Evolutionary conservation across 805 yeast genomes (phyloP).

Genomic region (Saturnispora silvae): DNA sequence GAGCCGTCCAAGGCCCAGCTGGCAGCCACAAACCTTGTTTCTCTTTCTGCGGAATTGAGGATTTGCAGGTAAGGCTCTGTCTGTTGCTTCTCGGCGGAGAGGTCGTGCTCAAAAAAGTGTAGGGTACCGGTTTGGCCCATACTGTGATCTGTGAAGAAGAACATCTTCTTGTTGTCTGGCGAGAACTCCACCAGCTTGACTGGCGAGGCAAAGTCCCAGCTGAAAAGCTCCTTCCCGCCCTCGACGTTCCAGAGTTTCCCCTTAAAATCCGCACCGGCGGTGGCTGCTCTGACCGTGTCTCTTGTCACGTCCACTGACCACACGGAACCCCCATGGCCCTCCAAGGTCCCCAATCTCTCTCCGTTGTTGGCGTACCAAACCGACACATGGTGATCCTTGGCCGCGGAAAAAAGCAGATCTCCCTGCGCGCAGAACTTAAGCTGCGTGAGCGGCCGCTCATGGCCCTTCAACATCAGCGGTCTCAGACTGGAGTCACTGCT

Average conservation of each 20-base stretch:
- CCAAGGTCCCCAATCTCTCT: conserved; percentile 89
- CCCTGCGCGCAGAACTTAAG: conserved; percentile 94
- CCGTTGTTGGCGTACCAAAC: conserved; percentile 95
- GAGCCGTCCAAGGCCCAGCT: conserved; percentile 75
- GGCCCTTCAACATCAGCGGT: conserved; percentile 76
- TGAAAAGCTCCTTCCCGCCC: conserved; percentile 64
- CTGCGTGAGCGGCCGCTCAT: conserved; percentile 95
- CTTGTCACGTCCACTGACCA: conserved; percentile 86
- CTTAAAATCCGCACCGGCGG: conserved; percentile 87
- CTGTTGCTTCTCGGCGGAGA: conserved; percentile 34
- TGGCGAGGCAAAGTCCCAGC: conserved; percentile 74
- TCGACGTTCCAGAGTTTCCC: conserved; percentile 76
- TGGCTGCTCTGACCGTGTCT: conserved; percentile 56
- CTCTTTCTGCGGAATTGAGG: conserved; percentile 38
- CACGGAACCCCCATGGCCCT: conserved; percentile 85
- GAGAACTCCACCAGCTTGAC: conserved; percentile 83
- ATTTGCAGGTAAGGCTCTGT: conserved; percentile 51
- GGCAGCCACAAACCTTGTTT: conserved; percentile 59
- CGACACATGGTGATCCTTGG: conserved; percentile 82
- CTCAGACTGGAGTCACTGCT: conserved; percentile 35
- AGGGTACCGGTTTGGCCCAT: conserved; percentile 84
- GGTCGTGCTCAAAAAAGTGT: conserved; percentile 51
- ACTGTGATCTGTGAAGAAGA: conserved; percentile 80
- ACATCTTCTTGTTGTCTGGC: conserved; percentile 55
- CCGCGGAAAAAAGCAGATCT: conserved; percentile 81